These are phyloP conservation scores for Sclerotinia trifoliorum DNA, from an alignment of 2,329 filamentous ascomycete genomes.

Conservation along the genomic window DNA sequence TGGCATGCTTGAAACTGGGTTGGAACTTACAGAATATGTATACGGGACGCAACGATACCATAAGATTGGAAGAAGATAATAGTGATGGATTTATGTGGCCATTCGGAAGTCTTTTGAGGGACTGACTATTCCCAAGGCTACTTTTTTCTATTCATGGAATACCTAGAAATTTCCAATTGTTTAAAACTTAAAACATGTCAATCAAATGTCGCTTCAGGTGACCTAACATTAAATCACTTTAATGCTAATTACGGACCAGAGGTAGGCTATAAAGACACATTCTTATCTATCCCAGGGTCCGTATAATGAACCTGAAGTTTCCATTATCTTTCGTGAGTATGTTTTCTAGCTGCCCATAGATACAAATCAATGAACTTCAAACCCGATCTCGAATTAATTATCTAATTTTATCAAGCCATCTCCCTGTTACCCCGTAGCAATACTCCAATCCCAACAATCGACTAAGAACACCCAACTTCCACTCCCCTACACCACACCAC, in stretches of 20 bases:
- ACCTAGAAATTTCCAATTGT: background rate
- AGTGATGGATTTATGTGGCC: background rate
- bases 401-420: no score
- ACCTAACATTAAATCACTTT: background rate
- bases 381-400: no score
- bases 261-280: no score
- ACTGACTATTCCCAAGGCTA: background rate
- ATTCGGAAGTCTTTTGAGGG: background rate
- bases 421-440: no score
- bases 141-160: background rate
- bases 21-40: background rate
- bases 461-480: no score
- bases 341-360: no score
- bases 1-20: background rate
- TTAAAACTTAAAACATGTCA: background rate
- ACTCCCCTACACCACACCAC: no score
- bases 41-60: background rate
- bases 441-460: conserved; percentile 33
- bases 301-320: background rate
- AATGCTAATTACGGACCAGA: no score
- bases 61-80: background rate
- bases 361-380: no score
- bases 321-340: background rate
- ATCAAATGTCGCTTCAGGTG: background rate
- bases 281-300: background rate